Conservation (phyloP, 2,329 filamentous ascomycete genomes). For the Phialophora macrospora region DNA sequence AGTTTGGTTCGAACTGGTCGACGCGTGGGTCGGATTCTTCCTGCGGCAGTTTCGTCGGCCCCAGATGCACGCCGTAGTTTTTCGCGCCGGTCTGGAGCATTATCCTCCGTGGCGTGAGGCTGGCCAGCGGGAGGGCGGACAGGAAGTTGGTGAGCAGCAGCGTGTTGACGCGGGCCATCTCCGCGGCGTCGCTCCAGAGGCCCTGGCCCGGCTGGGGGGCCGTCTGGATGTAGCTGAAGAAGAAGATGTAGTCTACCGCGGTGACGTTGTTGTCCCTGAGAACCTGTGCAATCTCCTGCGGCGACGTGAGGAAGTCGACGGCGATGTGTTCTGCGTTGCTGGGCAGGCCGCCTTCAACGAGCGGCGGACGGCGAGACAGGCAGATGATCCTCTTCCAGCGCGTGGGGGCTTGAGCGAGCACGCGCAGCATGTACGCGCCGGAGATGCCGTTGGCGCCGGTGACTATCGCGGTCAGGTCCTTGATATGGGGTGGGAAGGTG, state of each 20-base stretch:
- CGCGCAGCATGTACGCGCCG: conserved; percentile 57
- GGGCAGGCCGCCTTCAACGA: conserved; percentile 45
- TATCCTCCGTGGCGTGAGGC: conserved; percentile 53
- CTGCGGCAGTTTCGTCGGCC: conserved; percentile 50
- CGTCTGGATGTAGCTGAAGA: conserved; percentile 59
- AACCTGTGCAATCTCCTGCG: conserved; percentile 40
- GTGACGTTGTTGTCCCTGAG: conserved; percentile 39
- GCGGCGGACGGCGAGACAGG: conserved; percentile 54
- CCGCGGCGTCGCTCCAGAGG: conserved; percentile 57
- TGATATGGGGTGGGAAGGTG: conserved; percentile 48
- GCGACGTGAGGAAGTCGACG: conserved; percentile 44
- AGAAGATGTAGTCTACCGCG: conserved; percentile 56
- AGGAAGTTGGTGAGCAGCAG: conserved; percentile 56
- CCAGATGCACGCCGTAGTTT: conserved; percentile 58
- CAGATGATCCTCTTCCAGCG: conserved; percentile 60
- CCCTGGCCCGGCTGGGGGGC: conserved; percentile 51
- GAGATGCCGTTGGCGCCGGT: conserved; percentile 61
- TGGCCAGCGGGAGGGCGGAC: conserved; percentile 48
- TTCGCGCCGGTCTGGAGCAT: conserved; percentile 59
- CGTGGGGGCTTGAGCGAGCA: conserved; percentile 52
- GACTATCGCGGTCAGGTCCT: conserved; percentile 57
- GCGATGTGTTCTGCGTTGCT: conserved; percentile 50
- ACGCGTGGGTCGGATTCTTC: conserved; percentile 54
- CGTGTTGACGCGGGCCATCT: conserved; percentile 55
- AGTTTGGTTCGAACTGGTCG: conserved; percentile 53